Percentiles rank a stretch among this genome's conserved stretches.
Evolutionary conservation across 805 yeast species (phyloP).

Genomic region (Myxozyma nipponensis): DNA sequence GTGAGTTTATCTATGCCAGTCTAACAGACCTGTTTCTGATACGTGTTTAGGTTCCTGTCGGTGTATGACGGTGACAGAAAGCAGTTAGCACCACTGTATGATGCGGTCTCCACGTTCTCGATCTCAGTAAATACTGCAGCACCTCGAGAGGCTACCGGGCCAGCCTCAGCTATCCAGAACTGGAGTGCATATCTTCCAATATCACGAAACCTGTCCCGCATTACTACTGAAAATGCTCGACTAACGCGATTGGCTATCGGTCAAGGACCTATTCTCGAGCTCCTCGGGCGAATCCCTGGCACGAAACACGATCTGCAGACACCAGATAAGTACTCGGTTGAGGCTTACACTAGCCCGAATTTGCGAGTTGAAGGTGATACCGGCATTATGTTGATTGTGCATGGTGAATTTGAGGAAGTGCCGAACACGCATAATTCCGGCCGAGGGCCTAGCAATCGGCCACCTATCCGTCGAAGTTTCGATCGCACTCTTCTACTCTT

Average conservation of each 20-base stretch:
- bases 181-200: conserved; percentile 52
- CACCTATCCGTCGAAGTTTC: conserved; percentile 63
- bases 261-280: conserved; percentile 55
- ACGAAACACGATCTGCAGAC: conserved; percentile 66
- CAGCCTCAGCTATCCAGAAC: conserved; percentile 15
- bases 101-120: conserved; percentile 81
- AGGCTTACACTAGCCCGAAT: conserved; percentile 44
- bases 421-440: conserved; percentile 25
- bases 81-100: conserved; percentile 69
- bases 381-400: conserved; percentile 63
- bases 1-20: conserved; percentile 5
- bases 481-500: conserved; percentile 80
- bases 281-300: conserved; percentile 69
- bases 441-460: background rate
- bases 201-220: conserved; percentile 72
- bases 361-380: conserved; percentile 60
- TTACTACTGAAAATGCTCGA: conserved; percentile 49
- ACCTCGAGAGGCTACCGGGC: conserved; percentile 44
- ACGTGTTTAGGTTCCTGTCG: conserved; percentile 56
- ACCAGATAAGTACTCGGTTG: conserved; percentile 70
- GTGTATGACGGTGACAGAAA: conserved; percentile 78
- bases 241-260: conserved; percentile 63
- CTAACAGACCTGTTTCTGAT: background rate
- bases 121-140: conserved; percentile 68
- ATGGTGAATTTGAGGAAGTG: conserved; percentile 78